phyloP scores from a whole-genome alignment of 2,329 filamentous ascomycete genomes.

The Ophiocordyceps robertsii region DNA sequence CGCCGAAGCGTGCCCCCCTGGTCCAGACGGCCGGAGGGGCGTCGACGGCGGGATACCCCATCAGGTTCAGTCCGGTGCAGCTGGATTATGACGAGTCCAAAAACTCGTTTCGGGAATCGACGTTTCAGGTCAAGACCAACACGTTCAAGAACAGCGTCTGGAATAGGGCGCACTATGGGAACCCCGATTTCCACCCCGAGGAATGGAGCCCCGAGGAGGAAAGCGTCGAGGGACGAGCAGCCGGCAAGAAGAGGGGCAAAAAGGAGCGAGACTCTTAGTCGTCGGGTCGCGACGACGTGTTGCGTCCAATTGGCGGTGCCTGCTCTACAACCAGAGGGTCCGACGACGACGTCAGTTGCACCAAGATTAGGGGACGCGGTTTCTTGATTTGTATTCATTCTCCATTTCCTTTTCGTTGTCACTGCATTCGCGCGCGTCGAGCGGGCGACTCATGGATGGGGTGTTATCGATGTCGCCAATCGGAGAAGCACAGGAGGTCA shows the following conservation, averaged over 20 bases:
- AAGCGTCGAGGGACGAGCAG: slow-evolving; percentile 13
- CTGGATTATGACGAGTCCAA: slow-evolving; percentile 35
- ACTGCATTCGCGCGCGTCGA: neutral
- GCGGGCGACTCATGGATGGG: neutral
- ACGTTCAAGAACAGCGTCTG: slow-evolving; percentile 55
- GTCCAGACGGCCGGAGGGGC: slow-evolving; percentile 1
- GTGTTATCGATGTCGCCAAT: neutral
- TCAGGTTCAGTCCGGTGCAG: slow-evolving; percentile 36
- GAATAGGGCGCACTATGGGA: slow-evolving; percentile 54
- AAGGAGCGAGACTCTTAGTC: slow-evolving; percentile 5
- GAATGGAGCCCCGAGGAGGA: slow-evolving; percentile 29
- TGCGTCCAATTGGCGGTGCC: neutral
- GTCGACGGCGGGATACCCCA: slow-evolving; percentile 13
- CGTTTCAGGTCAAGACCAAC: slow-evolving; percentile 34
- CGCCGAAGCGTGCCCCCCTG: slow-evolving; percentile 1
- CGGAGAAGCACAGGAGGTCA: neutral
- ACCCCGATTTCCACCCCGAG: slow-evolving; percentile 37
- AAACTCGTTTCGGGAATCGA: slow-evolving; percentile 28
- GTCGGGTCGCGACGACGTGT: neutral
- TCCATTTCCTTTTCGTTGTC: neutral
- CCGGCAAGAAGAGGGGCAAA: slow-evolving; percentile 11
- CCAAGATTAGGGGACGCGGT: neutral
- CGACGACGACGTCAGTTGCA: neutral
- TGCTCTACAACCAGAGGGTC: too few relatives aligned
- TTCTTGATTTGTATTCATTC: too few relatives aligned